Evolutionary conservation across 129 eudicot genomes (phyloP).

Genomic region (Apium graveolens): DNA sequence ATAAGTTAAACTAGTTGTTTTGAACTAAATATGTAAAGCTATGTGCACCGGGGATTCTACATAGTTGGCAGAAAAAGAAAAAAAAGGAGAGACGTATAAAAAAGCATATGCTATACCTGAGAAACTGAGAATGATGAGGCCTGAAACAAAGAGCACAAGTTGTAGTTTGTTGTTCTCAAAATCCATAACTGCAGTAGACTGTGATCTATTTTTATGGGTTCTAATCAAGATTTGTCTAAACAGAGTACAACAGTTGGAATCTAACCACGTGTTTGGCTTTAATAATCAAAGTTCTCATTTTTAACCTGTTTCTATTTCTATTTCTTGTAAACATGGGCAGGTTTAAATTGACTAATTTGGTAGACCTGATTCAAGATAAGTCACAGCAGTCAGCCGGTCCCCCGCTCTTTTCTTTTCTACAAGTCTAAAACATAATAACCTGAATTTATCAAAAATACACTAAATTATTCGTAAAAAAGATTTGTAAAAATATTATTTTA

Average conservation of each 20-base stretch:
- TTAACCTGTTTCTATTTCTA: not conserved
- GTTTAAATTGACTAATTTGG: not conserved
- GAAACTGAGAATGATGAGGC: constrained; percentile 44
- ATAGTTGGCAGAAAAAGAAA: too few relatives aligned
- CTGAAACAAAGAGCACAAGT: constrained; percentile 39
- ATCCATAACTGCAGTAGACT: constrained; percentile 17
- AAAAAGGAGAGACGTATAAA: not conserved
- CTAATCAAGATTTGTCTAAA: not conserved
- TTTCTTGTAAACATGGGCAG: not conserved
- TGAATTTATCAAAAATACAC: too few relatives aligned
- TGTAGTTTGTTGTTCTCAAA: constrained; percentile 50
- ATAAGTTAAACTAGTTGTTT: not conserved
- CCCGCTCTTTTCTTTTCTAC: not conserved
- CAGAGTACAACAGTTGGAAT: not conserved
- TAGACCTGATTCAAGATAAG: not conserved
- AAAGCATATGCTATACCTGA: constrained; percentile 34
- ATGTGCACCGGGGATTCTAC: too few relatives aligned
- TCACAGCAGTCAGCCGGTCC: not conserved
- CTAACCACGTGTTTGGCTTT: not conserved
- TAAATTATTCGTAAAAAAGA: too few relatives aligned
- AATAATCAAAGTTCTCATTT: not conserved
- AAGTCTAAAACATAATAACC: too few relatives aligned
- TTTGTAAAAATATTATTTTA: too few relatives aligned
- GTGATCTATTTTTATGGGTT: constrained; percentile 2
- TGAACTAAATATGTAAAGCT: not conserved